A percentile compares a stretch with the other conserved stretches of the same genome.
Conservation (phyloP, 73 alveolate genomes). For the Uronychia setigera region DNA sequence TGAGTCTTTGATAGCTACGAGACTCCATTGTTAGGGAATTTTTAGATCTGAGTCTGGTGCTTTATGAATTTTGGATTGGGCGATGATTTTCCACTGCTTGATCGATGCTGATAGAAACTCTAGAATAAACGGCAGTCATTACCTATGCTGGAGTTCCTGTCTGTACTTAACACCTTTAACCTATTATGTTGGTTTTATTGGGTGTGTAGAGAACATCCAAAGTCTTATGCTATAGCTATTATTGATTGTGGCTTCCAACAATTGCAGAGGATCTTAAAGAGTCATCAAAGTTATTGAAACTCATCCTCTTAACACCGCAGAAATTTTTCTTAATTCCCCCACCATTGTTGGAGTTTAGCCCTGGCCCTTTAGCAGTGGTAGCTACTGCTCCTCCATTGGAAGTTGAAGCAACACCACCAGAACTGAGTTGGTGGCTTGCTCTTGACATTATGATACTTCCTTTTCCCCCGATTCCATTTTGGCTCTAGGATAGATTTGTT, state of each 20-base stretch:
- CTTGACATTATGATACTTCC: background rate
- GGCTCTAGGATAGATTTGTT: background rate
- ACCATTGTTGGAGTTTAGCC: too few species aligned
- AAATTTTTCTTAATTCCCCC: background rate
- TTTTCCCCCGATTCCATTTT: background rate
- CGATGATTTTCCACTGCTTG: background rate
- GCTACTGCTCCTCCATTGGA: too few species aligned
- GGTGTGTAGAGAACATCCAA: background rate
- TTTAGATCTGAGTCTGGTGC: background rate
- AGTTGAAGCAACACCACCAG: too few species aligned
- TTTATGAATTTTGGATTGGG: background rate
- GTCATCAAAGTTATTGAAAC: background rate
- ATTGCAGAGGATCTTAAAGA: background rate
- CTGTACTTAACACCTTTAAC: background rate
- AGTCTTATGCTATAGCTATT: background rate
- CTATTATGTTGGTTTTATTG: background rate
- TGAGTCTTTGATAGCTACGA: too few species aligned
- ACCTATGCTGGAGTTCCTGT: background rate
- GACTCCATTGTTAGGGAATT: background rate
- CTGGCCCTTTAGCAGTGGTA: too few species aligned
- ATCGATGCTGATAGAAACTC: background rate
- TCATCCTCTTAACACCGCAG: background rate
- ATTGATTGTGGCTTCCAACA: background rate
- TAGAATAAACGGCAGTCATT: background rate
- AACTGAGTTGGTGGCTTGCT: background rate